Percentiles rank a stretch among this genome's conserved stretches.
These are phyloP conservation scores for Wallemia hederae DNA, from an alignment of 1,284 basidiomycete genomes.

Conservation along the genomic window DNA sequence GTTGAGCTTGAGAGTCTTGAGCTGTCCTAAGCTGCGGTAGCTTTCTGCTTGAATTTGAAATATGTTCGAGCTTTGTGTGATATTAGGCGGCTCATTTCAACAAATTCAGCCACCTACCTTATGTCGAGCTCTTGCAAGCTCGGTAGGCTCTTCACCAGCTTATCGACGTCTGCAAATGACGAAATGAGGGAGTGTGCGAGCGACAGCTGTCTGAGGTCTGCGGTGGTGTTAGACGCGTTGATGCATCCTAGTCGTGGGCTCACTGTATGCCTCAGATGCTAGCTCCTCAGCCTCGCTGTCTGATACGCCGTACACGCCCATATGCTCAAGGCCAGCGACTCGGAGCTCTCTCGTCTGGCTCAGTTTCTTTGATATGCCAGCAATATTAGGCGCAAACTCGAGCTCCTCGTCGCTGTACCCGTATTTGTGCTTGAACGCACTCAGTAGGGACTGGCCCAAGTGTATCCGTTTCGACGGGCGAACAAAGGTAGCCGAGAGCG, in stretches of 20 bases:
- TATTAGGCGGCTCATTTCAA: neutral
- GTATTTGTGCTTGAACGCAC: neutral
- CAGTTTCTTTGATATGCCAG: neutral
- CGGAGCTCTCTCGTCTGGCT: neutral
- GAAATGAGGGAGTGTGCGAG: neutral
- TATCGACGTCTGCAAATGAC: neutral
- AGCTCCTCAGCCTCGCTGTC: neutral
- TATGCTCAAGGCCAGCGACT: neutral
- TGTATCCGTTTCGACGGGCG: neutral
- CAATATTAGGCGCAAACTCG: neutral
- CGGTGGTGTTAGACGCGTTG: neutral
- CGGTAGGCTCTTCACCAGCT: neutral
- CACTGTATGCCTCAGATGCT: neutral
- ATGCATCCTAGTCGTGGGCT: neutral
- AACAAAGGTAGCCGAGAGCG: neutral
- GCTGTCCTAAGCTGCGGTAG: neutral
- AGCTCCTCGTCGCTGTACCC: neutral
- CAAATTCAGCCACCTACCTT: neutral
- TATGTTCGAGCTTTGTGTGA: neutral
- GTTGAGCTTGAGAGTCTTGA: neutral
- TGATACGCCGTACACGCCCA: neutral
- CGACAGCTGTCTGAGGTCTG: neutral
- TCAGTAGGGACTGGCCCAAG: neutral
- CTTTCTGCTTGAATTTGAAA: neutral
- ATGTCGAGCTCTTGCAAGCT: neutral